phyloP scores from a whole-genome alignment of 805 yeast genomes.

The Suhomyces tanzawaensis region DNA sequence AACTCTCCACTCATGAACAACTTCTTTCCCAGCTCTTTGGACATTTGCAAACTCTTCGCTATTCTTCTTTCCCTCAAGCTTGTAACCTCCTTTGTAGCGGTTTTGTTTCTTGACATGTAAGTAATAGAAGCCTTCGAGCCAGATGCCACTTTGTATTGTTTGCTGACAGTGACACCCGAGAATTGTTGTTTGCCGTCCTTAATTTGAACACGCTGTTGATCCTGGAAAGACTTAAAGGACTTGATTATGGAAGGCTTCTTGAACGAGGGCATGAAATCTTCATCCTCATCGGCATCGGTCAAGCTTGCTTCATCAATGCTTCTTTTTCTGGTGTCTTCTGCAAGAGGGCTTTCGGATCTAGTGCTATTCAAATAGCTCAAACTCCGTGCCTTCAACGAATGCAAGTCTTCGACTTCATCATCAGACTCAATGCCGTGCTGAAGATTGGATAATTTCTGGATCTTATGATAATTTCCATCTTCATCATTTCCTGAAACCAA shows the following conservation, averaged over 20 bases:
- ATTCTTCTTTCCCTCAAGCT: conserved; percentile 27
- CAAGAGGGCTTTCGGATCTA: conserved; percentile 22
- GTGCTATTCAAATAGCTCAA: conserved; percentile 29
- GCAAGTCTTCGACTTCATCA: conserved; percentile 43
- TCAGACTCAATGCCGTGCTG: conserved; percentile 41
- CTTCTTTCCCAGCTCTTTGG: conserved; percentile 17
- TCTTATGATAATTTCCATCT: conserved; percentile 27
- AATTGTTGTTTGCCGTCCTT: conserved; percentile 37
- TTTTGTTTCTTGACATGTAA: conserved; percentile 40
- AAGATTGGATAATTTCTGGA: conserved; percentile 27
- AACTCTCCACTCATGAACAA: conserved; percentile 20
- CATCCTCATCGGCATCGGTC: conserved; percentile 23
- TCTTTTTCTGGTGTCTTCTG: conserved; percentile 13
- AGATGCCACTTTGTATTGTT: conserved; percentile 52
- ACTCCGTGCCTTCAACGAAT: conserved; percentile 43
- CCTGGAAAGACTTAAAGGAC: conserved; percentile 42
- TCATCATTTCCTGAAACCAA: conserved; percentile 34
- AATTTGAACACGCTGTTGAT: conserved; percentile 37
- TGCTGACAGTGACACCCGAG: conserved; percentile 51
- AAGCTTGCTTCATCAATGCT: conserved; percentile 16
- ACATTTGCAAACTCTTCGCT: conserved; percentile 21
- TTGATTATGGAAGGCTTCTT: conserved; percentile 47
- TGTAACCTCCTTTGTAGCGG: conserved; percentile 23
- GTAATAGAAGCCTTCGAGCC: conserved; percentile 60
- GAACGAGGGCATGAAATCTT: conserved; percentile 37